Base-by-base conservation (phyloP, 192 early-diverging fungal genomes). In the Coemansia sp. region DNA sequence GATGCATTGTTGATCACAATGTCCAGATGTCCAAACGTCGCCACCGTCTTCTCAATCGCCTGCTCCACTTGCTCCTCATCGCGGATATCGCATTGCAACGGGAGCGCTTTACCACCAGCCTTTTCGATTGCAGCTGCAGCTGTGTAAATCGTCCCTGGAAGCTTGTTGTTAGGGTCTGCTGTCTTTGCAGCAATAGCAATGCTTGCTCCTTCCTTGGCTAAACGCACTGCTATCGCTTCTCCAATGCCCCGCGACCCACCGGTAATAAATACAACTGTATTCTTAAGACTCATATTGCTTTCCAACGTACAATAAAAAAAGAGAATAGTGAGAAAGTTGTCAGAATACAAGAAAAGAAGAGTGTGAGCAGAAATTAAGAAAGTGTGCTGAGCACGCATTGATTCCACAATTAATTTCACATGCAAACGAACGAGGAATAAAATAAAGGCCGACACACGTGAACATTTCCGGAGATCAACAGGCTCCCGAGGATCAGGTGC, bases 131-230 rank as follows among this genome's bases (percentile, higher is more conserved):
- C 89, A 51, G 85, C 73, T 26, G 91, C 93, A 19, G 91, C 89
- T 19, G 87, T 85, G 76, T 85, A 89, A 62, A 94, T 92, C 1
- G 93, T 94, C 58, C 93, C 93, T 5, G 93, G 91, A 7, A 94
- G 86, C 70, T 86, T 89, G 27, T 86, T 83, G 68, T 89, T 83
- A n/a, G 86, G 83, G 30, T 82, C 86, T 9, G 85, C 85, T 2
- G 90, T 91, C 75, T 93, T 93, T 62, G 89, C 92, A 14, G 87
- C 87, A 30, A 93, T 84, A 10, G 87, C 87, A 21, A 93, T 77
- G 57, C 83, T 83, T 19, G 88, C 88, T 44, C 88, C 88, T 23
- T 90, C 88, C 34, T 71, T 79, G 10, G 88, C 91, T 5, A 85
- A 83, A 7, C 87, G 84, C 19, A 88, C 48, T 2, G 87, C 92